These are phyloP conservation scores for Malassezia japonica DNA, from an alignment of 1,284 basidiomycete genomes.

Conservation along the genomic window DNA sequence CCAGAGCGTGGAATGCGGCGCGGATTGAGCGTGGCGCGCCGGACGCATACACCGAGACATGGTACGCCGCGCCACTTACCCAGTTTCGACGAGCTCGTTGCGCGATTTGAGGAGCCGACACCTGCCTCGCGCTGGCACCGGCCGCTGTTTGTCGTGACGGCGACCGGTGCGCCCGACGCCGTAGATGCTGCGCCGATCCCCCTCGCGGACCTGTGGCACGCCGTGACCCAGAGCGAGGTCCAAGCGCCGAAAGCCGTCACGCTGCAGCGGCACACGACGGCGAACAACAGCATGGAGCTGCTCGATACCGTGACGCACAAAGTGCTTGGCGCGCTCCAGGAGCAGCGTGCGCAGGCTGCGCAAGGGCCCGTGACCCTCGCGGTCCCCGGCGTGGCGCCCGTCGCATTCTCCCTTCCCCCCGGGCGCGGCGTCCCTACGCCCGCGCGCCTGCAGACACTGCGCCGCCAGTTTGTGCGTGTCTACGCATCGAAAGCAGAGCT, in stretches of 20 bases:
- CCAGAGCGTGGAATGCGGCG: slow-evolving; percentile 58
- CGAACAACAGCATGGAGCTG: slow-evolving; percentile 48
- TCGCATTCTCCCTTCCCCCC: slow-evolving; percentile 19
- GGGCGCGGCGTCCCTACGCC: slow-evolving; percentile 17
- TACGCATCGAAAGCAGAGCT: slow-evolving; percentile 31
- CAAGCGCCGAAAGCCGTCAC: slow-evolving; percentile 77
- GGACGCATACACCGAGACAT: slow-evolving; percentile 35
- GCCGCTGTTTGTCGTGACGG: slow-evolving; percentile 65
- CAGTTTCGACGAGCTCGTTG: slow-evolving; percentile 78
- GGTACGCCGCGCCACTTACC: slow-evolving; percentile 55
- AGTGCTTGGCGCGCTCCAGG: slow-evolving; percentile 26
- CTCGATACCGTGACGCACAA: slow-evolving; percentile 43
- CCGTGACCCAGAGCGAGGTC: slow-evolving; percentile 65
- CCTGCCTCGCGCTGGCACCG: slow-evolving; percentile 97
- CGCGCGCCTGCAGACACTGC: slow-evolving; percentile 30
- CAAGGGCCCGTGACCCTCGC: slow-evolving; percentile 19
- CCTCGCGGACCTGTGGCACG: slow-evolving; percentile 66
- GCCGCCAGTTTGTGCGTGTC: slow-evolving; percentile 39
- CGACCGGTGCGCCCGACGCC: not conserved
- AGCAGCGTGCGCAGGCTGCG: slow-evolving; percentile 17
- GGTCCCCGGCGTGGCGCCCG: slow-evolving; percentile 19
- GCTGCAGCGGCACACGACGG: slow-evolving; percentile 48
- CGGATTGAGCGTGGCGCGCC: slow-evolving; percentile 49
- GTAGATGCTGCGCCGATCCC: slow-evolving; percentile 53
- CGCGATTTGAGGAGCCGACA: slow-evolving; percentile 87